Base-by-base conservation (phyloP, 2,329 filamentous ascomycete species). In the Ceratocystis lukuohia region DNA sequence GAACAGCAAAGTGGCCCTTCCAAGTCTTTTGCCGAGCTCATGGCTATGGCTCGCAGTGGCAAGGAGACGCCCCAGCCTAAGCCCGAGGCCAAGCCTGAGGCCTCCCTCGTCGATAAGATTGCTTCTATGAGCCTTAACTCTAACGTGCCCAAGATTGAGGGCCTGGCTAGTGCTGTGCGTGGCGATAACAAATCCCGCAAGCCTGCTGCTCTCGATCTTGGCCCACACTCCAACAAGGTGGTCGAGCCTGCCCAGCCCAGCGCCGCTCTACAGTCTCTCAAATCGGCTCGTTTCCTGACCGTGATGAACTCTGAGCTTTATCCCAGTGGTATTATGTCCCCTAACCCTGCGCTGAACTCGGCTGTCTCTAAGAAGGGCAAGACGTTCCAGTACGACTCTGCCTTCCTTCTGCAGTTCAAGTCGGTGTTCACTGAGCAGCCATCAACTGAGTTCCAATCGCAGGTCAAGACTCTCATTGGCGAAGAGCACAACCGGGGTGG, bases 371-470 rank as follows among this genome's bases (percentile, higher is more conserved):
- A 88, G 76, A 93, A 92, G 78, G 85, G 85, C 68, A 88, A 86
- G 75, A 87, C 85, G 53, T 96, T 95, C 80, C 92, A 95, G 75
- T 99, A 99, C 76, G 91, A 97, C 77, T 89, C 92, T 72, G 87
- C 88, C 72, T 99, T 99, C 80, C 80, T 99, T 77, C 82, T 99
- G 37, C 94, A 99, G 74, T 99, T 99, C 82, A 90, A 96, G 78
- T 84, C 84, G 71, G 91, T 96, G 22, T 99, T 96, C 78, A 95
- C 91, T 69, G 94, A 99, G 80, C 95, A 96, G 78, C 94, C 94
- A 15, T 96, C 91, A 0, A 77, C 92, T 56, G 93, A 97, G 73
- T 99, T 96, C 84, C 89, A 95, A 73, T 82, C 87, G 70, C 92
- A 94, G 73, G 86, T 99, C 82, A 93, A 82, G 87, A 88, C 77